These are phyloP conservation scores for Debaryomyces castellii DNA, from an alignment of 805 yeast species.

Conservation along the genomic window DNA sequence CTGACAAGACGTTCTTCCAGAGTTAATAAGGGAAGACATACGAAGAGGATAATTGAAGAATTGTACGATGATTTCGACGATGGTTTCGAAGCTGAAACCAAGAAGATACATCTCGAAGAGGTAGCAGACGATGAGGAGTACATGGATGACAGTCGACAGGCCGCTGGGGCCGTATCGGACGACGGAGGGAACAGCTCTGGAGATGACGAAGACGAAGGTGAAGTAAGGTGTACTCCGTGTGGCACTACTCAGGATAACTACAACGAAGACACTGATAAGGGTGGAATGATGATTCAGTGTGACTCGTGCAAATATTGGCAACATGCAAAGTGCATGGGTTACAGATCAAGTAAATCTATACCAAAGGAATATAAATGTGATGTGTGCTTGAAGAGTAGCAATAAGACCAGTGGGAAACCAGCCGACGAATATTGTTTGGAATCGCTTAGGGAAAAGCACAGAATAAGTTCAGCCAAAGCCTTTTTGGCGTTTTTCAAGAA, in stretches of 20 bases:
- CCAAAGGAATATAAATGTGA: slow-evolving; percentile 56
- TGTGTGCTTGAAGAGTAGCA: slow-evolving; percentile 34
- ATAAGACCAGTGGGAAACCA: slow-evolving; percentile 3
- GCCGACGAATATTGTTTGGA: slow-evolving; percentile 10
- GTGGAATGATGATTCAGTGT: slow-evolving; percentile 65
- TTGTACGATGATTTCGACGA: slow-evolving; percentile 8
- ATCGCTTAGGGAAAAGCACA: slow-evolving; percentile 32
- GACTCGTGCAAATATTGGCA: slow-evolving; percentile 72
- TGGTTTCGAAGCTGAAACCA: not conserved
- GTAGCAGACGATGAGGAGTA: slow-evolving; percentile 7
- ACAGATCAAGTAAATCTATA: slow-evolving; percentile 30
- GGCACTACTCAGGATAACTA: slow-evolving; percentile 59
- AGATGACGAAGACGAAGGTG: slow-evolving; percentile 30
- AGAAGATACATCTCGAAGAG: slow-evolving; percentile 3
- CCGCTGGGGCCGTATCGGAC: slow-evolving; percentile 9
- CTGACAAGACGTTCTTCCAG: slow-evolving; percentile 33
- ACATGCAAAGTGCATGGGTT: slow-evolving; percentile 63
- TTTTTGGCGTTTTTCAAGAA: slow-evolving; percentile 45
- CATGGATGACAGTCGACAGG: slow-evolving; percentile 8
- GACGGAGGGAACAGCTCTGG: slow-evolving; percentile 5
- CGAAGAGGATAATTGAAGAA: slow-evolving; percentile 26
- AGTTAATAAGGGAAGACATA: slow-evolving; percentile 40
- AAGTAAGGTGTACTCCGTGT: slow-evolving; percentile 60
- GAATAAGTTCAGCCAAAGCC: slow-evolving; percentile 52
- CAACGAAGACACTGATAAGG: slow-evolving; percentile 52